phyloP scores from a whole-genome alignment of 2,329 filamentous ascomycete species.

The Penicillium fuscoglaucum region DNA sequence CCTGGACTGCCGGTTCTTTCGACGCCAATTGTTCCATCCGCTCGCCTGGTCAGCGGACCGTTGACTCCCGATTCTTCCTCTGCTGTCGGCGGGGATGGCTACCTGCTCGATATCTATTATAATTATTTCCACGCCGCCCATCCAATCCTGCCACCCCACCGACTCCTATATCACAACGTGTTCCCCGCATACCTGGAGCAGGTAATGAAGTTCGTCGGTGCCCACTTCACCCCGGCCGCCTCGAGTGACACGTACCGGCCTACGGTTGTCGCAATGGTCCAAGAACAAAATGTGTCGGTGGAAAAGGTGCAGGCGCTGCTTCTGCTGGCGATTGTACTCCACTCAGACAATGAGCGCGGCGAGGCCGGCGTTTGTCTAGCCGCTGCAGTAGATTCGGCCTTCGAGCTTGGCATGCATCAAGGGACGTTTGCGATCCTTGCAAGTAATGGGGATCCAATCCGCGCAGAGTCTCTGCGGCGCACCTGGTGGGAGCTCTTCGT shows the following conservation, averaged over 20 bases:
- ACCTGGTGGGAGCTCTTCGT: constrained; percentile 89
- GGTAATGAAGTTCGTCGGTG: constrained; percentile 59
- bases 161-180: constrained; percentile 40
- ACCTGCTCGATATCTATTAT: constrained; percentile 57
- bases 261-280: constrained; percentile 33
- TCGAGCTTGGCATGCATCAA: constrained; percentile 75
- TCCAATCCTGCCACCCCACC: constrained; percentile 56
- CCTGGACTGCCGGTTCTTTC: constrained; percentile 26
- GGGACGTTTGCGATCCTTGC: constrained; percentile 65
- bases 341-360: constrained; percentile 71
- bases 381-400: constrained; percentile 68
- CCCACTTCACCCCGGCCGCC: constrained; percentile 52
- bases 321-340: constrained; percentile 73
- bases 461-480: constrained; percentile 80
- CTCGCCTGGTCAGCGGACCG: constrained; percentile 27
- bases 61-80: constrained; percentile 40
- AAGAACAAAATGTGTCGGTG: constrained; percentile 48
- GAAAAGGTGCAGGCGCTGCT: constrained; percentile 76
- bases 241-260: constrained; percentile 48
- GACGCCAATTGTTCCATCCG: constrained; percentile 18
- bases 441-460: constrained; percentile 63
- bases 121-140: constrained; percentile 57
- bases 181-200: constrained; percentile 51
- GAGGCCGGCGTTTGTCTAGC: constrained; percentile 67
- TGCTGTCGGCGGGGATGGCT: constrained; percentile 36